Evolutionary conservation across 1,139 yeast species (phyloP).

Genomic region (Kluyveromyces sp.): DNA sequence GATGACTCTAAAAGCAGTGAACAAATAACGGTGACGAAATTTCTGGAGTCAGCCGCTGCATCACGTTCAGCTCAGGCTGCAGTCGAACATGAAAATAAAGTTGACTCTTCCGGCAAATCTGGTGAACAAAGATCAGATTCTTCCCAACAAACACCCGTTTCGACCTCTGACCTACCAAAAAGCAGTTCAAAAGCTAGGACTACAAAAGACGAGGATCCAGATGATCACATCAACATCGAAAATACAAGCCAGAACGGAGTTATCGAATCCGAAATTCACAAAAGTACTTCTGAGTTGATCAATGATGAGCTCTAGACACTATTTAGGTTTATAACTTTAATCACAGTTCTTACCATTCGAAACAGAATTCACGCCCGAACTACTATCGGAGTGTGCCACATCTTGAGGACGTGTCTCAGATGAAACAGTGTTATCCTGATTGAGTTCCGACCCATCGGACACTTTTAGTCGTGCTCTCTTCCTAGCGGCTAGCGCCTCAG

Average conservation of each 20-base stretch:
- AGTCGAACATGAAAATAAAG: background rate
- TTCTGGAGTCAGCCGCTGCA: too few species aligned
- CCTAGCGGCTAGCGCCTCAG: constrained; percentile 41
- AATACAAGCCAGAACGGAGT: background rate
- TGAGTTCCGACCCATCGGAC: background rate
- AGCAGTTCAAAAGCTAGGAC: too few species aligned
- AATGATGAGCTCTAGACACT: background rate
- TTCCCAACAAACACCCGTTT: background rate
- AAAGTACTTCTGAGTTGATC: background rate
- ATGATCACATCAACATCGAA: too few species aligned
- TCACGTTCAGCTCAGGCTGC: too few species aligned
- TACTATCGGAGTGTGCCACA: background rate
- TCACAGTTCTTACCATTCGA: background rate
- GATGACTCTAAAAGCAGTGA: too few species aligned
- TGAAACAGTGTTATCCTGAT: background rate
- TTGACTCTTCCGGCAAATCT: background rate
- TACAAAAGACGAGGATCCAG: too few species aligned
- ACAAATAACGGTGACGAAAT: too few species aligned
- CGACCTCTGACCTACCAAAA: too few species aligned
- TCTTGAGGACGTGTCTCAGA: background rate
- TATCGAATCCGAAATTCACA: background rate
- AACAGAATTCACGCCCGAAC: background rate
- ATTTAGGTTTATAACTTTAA: background rate
- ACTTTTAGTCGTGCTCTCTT: constrained; percentile 16
- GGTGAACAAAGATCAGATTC: background rate